Evolutionary conservation across 306 rosid species (phyloP), one percentile per base, ranked within the genome.

Genomic region (Datisca glomerata): DNA sequence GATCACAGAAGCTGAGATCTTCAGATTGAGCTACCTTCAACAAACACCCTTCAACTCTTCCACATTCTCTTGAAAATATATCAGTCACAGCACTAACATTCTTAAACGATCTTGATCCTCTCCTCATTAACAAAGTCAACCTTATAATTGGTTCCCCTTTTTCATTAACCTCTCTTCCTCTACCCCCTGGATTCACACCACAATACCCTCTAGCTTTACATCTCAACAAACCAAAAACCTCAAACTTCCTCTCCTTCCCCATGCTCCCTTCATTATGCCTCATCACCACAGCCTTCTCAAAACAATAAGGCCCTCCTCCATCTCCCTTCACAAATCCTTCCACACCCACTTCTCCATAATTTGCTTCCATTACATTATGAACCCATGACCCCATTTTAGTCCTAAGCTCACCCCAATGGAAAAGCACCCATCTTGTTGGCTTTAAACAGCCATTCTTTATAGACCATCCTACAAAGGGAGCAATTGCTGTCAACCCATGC

Each of bases 381-480:
- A 68, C 24, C 75, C 70, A 68, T 15, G 11, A 8, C 9, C 75
- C 66, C 63, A 63, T 68, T 17, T 18, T 11, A 19, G 8, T 16
- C 22, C 59, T 55, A 12, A 47, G 36, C 63, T 68, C 70, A 24
- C 70, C 70, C 70, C 63, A 63, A 0, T 47, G 63, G 53, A 40
- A 57, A 7, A 57, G 28, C 2, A 57, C 47, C 59, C 60, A 68
- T 53, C 62, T 42, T 23, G 41, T 33, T 13, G 65, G 69, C 50
- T 40, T 20, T 19, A 17, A 14, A 43, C 65, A 51, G 14, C 27
- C 19, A 7, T 50, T 40, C 40, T 56, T 61, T 1, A 33, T 25
- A 7, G 65, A 56, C 70, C 66, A 63, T 7, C 55, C 63, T 2
- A 52, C 53, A 11, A 68, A 68, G 34, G 75, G 70, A n/a, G 45